phyloP scores from a whole-genome alignment of 345 rosid species.

The Pistacia integerrima region DNA sequence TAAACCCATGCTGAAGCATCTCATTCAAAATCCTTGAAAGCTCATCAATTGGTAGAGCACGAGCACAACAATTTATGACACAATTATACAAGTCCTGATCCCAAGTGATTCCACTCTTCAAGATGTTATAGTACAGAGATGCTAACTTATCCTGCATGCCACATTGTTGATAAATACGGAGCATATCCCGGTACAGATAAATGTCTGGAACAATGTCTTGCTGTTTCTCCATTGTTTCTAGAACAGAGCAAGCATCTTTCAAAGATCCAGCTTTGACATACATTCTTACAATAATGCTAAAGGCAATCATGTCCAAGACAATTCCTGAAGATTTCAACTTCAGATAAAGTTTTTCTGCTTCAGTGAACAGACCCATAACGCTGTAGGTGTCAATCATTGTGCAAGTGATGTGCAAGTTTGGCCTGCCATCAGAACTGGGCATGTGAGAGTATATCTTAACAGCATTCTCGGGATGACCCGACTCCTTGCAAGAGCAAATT shows the following conservation, averaged over 20 bases:
- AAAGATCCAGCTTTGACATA: slow-evolving; percentile 74
- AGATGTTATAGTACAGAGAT: slow-evolving; percentile 51
- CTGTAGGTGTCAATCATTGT: slow-evolving; percentile 82
- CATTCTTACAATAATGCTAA: slow-evolving; percentile 79
- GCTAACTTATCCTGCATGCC: slow-evolving; percentile 58
- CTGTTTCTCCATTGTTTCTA: slow-evolving; percentile 69
- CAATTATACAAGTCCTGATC: slow-evolving; percentile 89
- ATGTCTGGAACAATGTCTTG: slow-evolving; percentile 67
- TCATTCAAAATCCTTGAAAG: slow-evolving; percentile 71
- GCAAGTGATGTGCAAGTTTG: slow-evolving; percentile 69
- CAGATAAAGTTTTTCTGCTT: slow-evolving; percentile 67
- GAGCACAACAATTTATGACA: slow-evolving; percentile 83
- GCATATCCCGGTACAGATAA: slow-evolving; percentile 78
- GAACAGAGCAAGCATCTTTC: slow-evolving; percentile 68
- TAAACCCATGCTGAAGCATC: slow-evolving; percentile 67
- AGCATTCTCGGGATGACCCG: slow-evolving; percentile 58
- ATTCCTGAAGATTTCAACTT: slow-evolving; percentile 66
- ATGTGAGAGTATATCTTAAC: slow-evolving; percentile 59
- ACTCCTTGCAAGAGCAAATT: slow-evolving; percentile 85
- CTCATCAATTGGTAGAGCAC: slow-evolving; percentile 76
- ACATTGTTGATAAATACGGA: slow-evolving; percentile 75
- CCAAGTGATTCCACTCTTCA: slow-evolving; percentile 70
- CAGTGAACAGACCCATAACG: slow-evolving; percentile 47
- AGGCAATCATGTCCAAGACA: slow-evolving; percentile 70
- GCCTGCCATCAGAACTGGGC: slow-evolving; percentile 39